Percentiles rank a stretch among this genome's conserved stretches.
phyloP scores from a whole-genome alignment of 257 asterid genomes.

The Ophiorrhiza pumila region DNA sequence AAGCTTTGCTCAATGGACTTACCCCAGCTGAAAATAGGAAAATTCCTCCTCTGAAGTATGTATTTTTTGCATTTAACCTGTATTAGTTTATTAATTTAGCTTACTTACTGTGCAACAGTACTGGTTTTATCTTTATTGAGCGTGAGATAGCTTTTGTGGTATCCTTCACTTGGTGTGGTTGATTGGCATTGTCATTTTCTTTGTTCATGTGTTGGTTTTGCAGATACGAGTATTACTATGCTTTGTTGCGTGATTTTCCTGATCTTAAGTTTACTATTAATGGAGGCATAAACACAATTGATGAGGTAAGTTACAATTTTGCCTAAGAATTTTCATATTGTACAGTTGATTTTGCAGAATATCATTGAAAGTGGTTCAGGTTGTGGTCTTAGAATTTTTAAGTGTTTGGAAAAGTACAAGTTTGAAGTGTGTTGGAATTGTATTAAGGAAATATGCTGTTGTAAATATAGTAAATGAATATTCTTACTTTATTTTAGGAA shows the following conservation, averaged over 20 bases:
- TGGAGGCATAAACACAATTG: slow-evolving; percentile 85
- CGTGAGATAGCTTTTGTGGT: slow-evolving; percentile 7
- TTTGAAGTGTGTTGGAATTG: background rate
- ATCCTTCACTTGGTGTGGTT: slow-evolving; percentile 15
- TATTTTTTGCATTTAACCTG: background rate
- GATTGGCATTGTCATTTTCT: background rate
- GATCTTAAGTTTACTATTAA: slow-evolving; percentile 83
- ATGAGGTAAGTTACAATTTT: slow-evolving; percentile 55
- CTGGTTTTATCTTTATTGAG: background rate
- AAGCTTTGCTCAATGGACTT: slow-evolving; percentile 93
- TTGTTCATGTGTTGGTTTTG: slow-evolving; percentile 8
- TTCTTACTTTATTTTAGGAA: too few species aligned
- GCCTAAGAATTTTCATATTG: background rate
- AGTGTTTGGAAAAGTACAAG: background rate
- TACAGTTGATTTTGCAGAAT: background rate
- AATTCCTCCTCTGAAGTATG: slow-evolving; percentile 89
- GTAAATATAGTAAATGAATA: too few species aligned
- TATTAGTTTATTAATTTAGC: slow-evolving; percentile 5
- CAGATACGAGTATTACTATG: slow-evolving; percentile 94
- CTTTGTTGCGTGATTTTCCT: slow-evolving; percentile 95
- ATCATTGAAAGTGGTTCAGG: background rate
- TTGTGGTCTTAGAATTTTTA: background rate
- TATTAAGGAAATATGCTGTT: too few species aligned
- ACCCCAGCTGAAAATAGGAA: slow-evolving; percentile 88
- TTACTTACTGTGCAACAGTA: background rate